A percentile compares a stretch with the other conserved stretches of the same genome.
These are phyloP conservation scores for Massospora cicadina DNA, from an alignment of 371 early-diverging fungal genomes.

Conservation along the genomic window DNA sequence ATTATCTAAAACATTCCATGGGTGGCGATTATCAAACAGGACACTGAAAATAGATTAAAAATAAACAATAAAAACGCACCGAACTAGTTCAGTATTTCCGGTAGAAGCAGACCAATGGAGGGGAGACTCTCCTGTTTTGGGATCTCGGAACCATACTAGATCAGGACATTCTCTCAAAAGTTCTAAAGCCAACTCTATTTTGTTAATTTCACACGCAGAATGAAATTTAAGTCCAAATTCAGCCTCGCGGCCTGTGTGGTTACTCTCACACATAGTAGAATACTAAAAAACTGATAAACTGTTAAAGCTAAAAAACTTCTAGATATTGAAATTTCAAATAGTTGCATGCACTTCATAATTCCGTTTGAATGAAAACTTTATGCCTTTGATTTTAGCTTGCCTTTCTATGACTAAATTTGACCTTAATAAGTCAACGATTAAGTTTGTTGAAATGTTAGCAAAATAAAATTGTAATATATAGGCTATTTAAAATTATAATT, in stretches of 20 bases:
- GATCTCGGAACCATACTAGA: conserved; percentile 10
- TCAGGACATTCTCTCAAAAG: conserved; percentile 7
- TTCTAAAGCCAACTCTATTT: not conserved
- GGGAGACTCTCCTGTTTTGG: not conserved
- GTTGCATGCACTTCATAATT: too few relatives aligned
- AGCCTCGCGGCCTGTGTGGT: not conserved
- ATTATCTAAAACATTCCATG: conserved; percentile 55
- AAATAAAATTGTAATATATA: too few relatives aligned
- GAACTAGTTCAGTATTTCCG: conserved; percentile 1
- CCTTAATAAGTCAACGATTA: too few relatives aligned
- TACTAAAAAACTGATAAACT: too few relatives aligned
- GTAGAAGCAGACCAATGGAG: conserved; percentile 8
- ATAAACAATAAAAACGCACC: not conserved
- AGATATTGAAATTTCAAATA: too few relatives aligned
- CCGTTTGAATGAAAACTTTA: too few relatives aligned
- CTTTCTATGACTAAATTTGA: too few relatives aligned
- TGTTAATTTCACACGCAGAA: not conserved
- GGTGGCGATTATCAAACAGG: conserved; percentile 33
- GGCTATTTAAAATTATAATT: too few relatives aligned
- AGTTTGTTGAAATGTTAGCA: too few relatives aligned
- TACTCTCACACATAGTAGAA: not conserved
- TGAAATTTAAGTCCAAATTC: conserved; percentile 5
- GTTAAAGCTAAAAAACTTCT: too few relatives aligned
- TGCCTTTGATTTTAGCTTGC: too few relatives aligned
- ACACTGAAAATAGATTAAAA: conserved; percentile 24